Evolutionary conservation across 2,329 filamentous ascomycete genomes (phyloP).

Genomic region (Cordyceps tenuipes): DNA sequence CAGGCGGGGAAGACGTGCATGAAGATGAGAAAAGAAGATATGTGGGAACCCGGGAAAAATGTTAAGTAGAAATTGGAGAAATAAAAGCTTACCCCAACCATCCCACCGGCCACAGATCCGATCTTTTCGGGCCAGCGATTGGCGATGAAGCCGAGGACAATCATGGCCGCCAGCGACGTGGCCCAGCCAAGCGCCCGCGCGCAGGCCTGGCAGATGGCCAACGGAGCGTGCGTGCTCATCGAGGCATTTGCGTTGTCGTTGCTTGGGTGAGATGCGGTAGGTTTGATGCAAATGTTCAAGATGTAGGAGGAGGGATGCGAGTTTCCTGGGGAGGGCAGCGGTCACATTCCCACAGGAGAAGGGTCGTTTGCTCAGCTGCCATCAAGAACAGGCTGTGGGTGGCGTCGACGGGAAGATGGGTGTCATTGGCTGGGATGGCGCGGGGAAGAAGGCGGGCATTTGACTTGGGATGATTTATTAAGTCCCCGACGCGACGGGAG

Average conservation of each 20-base stretch:
- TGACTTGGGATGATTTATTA: neutral
- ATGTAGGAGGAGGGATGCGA: no score
- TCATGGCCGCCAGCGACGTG: slow-evolving; percentile 23
- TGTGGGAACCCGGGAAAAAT: neutral
- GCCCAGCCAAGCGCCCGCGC: slow-evolving; percentile 25
- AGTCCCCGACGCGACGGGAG: no score
- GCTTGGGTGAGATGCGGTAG: no score
- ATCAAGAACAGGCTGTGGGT: neutral
- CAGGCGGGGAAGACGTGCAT: neutral
- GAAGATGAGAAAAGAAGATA: neutral
- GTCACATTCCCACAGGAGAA: neutral
- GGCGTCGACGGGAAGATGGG: neutral
- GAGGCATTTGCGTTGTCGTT: neutral
- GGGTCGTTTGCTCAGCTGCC: neutral
- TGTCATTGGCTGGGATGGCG: neutral
- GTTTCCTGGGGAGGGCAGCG: no score
- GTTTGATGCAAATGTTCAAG: no score
- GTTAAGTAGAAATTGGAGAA: neutral
- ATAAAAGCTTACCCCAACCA: slow-evolving; percentile 23
- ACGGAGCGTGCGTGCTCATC: neutral
- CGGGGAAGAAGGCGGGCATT: neutral
- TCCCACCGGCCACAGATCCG: slow-evolving; percentile 22
- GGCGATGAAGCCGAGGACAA: slow-evolving; percentile 25
- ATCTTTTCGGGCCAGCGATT: slow-evolving; percentile 24
- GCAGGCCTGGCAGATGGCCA: slow-evolving; percentile 12